Percentiles rank a stretch among this genome's conserved stretches.
These are phyloP conservation scores for Entomortierella chlamydospora DNA, from an alignment of 192 early-diverging fungal species.

Conservation along the genomic window DNA sequence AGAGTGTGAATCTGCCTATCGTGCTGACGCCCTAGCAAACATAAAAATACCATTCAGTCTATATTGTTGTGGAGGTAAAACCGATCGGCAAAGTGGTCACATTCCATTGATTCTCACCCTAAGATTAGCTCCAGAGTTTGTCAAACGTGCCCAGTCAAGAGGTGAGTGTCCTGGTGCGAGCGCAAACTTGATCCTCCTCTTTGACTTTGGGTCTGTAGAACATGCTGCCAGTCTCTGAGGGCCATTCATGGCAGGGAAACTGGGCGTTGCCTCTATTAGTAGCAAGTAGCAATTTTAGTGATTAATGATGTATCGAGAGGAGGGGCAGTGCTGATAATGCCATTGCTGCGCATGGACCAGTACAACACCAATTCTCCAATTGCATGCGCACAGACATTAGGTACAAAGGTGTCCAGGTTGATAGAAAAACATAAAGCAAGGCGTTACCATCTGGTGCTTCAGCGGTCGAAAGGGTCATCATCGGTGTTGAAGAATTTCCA, in stretches of 20 bases:
- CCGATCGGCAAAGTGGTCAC: too few relatives aligned
- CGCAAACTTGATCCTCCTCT: constrained; percentile 73
- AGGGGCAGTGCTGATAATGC: too few relatives aligned
- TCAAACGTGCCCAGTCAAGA: constrained; percentile 93
- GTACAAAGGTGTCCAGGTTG: too few relatives aligned
- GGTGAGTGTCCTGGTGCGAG: constrained; percentile 90
- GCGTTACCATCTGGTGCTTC: constrained; percentile 40
- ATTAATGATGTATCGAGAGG: too few relatives aligned
- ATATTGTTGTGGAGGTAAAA: neutral
- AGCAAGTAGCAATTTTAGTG: neutral
- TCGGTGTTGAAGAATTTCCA: constrained; percentile 1
- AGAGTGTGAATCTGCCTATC: constrained; percentile 73
- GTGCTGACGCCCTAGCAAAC: constrained; percentile 62
- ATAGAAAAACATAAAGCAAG: neutral
- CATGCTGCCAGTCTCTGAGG: constrained; percentile 50
- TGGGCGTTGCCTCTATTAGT: constrained; percentile 28
- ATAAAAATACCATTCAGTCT: neutral
- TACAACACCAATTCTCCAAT: too few relatives aligned
- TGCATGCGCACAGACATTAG: neutral
- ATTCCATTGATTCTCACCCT: constrained; percentile 61
- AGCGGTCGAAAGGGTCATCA: constrained; percentile 41
- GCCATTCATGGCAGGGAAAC: constrained; percentile 50
- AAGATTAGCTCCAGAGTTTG: constrained; percentile 78
- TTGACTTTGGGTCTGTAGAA: constrained; percentile 51
- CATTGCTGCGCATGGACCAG: constrained; percentile 18